Evolutionary conservation across 2,329 filamentous ascomycete species (phyloP).

Genomic region (Cytospora mali): DNA sequence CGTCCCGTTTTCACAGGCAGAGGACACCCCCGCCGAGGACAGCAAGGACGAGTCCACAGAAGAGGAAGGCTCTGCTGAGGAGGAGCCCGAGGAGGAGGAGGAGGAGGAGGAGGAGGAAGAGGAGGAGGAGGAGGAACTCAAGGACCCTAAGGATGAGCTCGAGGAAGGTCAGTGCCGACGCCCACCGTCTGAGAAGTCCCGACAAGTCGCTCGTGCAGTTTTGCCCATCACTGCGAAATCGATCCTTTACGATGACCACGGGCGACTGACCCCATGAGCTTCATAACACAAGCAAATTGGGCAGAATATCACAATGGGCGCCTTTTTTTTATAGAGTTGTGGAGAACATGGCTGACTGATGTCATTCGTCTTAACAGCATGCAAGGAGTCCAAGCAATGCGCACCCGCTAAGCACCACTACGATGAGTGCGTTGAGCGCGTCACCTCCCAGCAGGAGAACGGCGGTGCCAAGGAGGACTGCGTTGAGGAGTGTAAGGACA

Average conservation of each 20-base stretch:
- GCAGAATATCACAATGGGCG: not conserved
- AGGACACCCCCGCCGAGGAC: slow-evolving; percentile 40
- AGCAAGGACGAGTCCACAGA: slow-evolving; percentile 49
- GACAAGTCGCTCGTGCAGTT: not conserved
- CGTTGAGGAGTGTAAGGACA: slow-evolving; percentile 92
- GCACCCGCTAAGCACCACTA: slow-evolving; percentile 93
- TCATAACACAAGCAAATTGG: not conserved
- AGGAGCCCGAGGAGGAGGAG: slow-evolving; percentile 55
- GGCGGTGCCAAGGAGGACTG: slow-evolving; percentile 87
- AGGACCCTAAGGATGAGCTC: slow-evolving; percentile 84
- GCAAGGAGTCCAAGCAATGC: slow-evolving; percentile 84
- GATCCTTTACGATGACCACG: not conserved
- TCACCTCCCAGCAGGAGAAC: slow-evolving; percentile 70
- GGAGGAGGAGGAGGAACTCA: slow-evolving; percentile 78
- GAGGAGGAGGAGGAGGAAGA: slow-evolving; percentile 79
- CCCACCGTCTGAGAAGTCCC: slow-evolving; percentile 5
- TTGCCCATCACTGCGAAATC: not conserved
- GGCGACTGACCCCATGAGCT: not conserved
- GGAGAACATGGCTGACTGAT: slow-evolving; percentile 21
- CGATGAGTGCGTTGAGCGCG: slow-evolving; percentile 96
- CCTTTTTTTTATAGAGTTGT: not conserved
- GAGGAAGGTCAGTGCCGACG: slow-evolving; percentile 78
- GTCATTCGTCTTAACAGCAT: slow-evolving; percentile 64
- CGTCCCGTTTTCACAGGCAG: slow-evolving; percentile 37
- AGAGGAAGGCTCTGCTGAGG: slow-evolving; percentile 42